Conservation (phyloP, 495 filamentous ascomycete species). For the Aspergillus hancockii region DNA sequence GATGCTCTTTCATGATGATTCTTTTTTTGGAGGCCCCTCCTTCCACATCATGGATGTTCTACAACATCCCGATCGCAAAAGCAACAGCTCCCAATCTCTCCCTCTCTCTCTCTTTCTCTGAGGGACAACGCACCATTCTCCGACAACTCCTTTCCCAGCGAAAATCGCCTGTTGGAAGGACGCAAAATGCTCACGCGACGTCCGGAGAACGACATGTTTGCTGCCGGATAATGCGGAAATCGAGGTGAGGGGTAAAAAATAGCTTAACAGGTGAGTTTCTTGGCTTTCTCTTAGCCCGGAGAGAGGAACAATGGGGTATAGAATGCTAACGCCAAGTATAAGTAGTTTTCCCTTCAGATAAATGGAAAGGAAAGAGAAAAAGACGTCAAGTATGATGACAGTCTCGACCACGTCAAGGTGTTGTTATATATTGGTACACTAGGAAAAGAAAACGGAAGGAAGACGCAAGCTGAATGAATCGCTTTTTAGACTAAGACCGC, state of each 20-base stretch:
- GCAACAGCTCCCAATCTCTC: neutral
- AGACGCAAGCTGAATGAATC: neutral
- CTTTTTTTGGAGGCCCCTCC: neutral
- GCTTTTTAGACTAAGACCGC: neutral
- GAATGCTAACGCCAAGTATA: neutral
- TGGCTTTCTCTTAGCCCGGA: neutral
- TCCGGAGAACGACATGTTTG: constrained; percentile 54
- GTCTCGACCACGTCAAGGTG: neutral
- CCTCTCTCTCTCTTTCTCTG: neutral
- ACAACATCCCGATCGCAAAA: neutral
- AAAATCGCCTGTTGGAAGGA: constrained; percentile 42
- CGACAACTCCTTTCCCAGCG: constrained; percentile 41
- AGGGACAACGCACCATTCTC: constrained; percentile 39
- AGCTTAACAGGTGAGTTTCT: constrained; percentile 6
- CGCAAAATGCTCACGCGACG: constrained; percentile 49
- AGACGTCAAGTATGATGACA: neutral
- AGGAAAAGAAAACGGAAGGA: neutral
- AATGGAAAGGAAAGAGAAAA: neutral
- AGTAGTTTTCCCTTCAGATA: neutral
- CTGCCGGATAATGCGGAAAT: constrained; percentile 4
- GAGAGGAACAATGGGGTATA: neutral
- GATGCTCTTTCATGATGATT: neutral
- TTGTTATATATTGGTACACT: neutral
- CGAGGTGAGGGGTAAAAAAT: constrained; percentile 4
- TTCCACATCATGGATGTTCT: neutral